Base-by-base conservation (phyloP, 2,329 filamentous ascomycete species). In the Aspergillus udagawae region DNA sequence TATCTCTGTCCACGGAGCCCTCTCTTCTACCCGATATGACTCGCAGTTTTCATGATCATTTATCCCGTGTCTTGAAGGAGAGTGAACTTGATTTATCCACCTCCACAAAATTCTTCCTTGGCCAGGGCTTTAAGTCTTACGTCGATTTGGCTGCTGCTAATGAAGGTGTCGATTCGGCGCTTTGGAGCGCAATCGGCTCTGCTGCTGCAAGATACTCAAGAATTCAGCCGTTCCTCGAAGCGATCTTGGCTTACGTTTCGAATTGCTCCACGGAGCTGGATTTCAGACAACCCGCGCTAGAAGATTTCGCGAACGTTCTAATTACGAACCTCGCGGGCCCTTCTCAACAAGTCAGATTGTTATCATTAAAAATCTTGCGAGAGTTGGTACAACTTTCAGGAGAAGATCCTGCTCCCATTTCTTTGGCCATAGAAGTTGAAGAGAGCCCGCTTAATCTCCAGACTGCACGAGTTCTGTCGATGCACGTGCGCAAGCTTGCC, bases 401-500 rank as follows among this genome's bases (percentile, higher is more conserved):
- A 53, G 78, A 82, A 58, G 75, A 80, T 49, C 71, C 64, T 75
- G 67, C 67, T 4, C 70, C 73, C 25, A 62, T 80, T 23, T 64
- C 80, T 4, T 81, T 86, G 6, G 93, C 96, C 75, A 81, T 92
- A 17, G 83, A 91, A 60, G 86, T 92, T 17, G 92, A 97, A 71
- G 83, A 91, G 60, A 90, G 87, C 5, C 86, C 90, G 0, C 75
- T 96, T n/a, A 85, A 84, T 49, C 79, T 96, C 3, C 85, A 92
- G 56, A 91, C 88, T 51, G 84, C 86, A 52, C 85, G 94, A 55
- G 85, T 85, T 20, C 84, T 96, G 35, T 88, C 90, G 2, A 95
- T 97, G 83, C 86, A 93, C 60, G 83, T 97, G 54, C 88, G 93
- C 49, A 92, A 91, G 67, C 81, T 97, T 47, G 87, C 82, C 2